phyloP scores from a whole-genome alignment of 164 flowering plant genomes.

The Vitis rotundifolia region DNA sequence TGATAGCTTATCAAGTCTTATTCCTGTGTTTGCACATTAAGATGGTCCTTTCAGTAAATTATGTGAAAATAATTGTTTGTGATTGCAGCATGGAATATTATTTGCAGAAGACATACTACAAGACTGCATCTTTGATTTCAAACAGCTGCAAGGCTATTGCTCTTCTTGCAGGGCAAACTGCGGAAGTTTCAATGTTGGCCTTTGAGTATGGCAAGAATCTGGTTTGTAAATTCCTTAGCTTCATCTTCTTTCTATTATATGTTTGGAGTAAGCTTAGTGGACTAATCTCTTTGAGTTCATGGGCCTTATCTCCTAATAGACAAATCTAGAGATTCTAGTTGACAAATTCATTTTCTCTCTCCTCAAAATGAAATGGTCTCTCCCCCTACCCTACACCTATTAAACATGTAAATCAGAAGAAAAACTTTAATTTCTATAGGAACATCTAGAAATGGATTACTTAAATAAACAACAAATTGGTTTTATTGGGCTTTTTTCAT shows the following conservation, averaged over 20 bases:
- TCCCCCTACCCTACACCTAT: no score
- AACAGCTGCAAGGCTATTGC: conserved; percentile 96
- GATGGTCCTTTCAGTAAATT: neutral
- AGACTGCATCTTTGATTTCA: conserved; percentile 93
- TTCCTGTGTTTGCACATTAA: neutral
- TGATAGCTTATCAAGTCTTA: neutral
- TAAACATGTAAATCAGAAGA: no score
- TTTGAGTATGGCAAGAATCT: conserved; percentile 91
- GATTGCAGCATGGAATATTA: conserved; percentile 91
- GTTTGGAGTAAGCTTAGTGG: neutral
- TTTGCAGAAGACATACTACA: conserved; percentile 89
- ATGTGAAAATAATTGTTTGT: conserved; percentile 7
- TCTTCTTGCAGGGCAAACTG: conserved; percentile 85
- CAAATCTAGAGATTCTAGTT: no score
- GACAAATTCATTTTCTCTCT: no score
- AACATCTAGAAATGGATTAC: no score
- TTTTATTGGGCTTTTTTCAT: no score
- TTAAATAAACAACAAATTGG: no score
- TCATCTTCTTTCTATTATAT: neutral
- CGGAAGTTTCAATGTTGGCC: conserved; percentile 83
- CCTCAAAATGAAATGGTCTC: no score
- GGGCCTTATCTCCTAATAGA: no score
- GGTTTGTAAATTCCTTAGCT: conserved; percentile 44
- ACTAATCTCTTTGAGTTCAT: neutral
- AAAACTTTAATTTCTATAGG: no score